phyloP scores from a whole-genome alignment of 805 yeast genomes.

The Ogataea methanolica region DNA sequence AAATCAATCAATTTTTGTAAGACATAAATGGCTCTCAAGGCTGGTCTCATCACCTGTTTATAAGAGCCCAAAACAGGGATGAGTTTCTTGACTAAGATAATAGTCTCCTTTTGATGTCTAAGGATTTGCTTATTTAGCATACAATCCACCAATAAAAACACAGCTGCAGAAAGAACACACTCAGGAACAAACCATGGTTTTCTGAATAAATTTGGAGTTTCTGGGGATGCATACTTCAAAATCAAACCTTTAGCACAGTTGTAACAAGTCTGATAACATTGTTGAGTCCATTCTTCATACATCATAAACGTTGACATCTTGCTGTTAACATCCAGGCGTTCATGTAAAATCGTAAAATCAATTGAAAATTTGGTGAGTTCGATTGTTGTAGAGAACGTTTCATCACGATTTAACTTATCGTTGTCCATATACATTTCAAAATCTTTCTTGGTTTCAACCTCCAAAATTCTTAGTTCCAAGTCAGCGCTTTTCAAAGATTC shows the following conservation, averaged over 20 bases:
- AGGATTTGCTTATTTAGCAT: constrained; percentile 19
- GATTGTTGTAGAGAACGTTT: constrained; percentile 6
- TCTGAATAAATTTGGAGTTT: constrained; percentile 16
- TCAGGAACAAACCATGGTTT: constrained; percentile 23
- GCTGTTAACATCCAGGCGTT: constrained; percentile 26
- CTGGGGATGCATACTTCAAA: constrained; percentile 9
- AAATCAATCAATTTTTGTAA: constrained; percentile 20
- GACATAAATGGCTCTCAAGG: constrained; percentile 27
- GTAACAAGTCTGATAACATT: constrained; percentile 19
- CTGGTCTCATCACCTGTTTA: constrained; percentile 24
- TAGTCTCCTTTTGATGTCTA: constrained; percentile 13
- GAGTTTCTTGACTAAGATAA: constrained; percentile 11
- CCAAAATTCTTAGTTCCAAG: constrained; percentile 21
- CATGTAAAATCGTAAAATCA: constrained; percentile 16
- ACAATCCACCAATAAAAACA: constrained; percentile 27
- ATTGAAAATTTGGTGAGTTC: constrained; percentile 16
- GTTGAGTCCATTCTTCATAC: constrained; percentile 20
- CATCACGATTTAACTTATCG: constrained; percentile 10
- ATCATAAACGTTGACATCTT: constrained; percentile 26
- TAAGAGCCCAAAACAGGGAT: constrained; percentile 21
- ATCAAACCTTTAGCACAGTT: constrained; percentile 18
- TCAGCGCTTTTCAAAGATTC: constrained; percentile 21
- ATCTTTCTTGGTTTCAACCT: constrained; percentile 17
- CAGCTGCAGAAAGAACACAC: constrained; percentile 22
- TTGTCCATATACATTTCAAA: constrained; percentile 18